These are phyloP conservation scores for Apocynum venetum DNA, from an alignment of 257 asterid genomes.

Conservation along the genomic window DNA sequence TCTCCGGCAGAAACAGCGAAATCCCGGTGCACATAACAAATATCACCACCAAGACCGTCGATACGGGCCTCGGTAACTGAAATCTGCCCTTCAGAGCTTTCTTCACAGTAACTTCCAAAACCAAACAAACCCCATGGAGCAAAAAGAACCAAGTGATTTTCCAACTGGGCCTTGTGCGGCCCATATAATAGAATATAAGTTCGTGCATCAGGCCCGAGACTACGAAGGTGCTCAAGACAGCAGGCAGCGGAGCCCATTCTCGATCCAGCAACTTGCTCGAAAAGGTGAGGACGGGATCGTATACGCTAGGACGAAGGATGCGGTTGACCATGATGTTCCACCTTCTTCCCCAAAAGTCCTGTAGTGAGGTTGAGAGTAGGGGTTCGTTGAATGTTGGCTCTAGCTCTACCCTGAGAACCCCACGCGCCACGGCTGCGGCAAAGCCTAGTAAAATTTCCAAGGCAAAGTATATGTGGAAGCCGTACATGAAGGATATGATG, in stretches of 20 bases:
- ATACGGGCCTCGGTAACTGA: slow-evolving; percentile 40
- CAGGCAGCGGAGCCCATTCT: slow-evolving; percentile 55
- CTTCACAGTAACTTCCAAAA: slow-evolving; percentile 42
- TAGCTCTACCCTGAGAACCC: slow-evolving; percentile 52
- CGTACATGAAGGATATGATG: slow-evolving; percentile 26
- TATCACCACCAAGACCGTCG: slow-evolving; percentile 37
- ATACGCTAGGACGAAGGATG: slow-evolving; percentile 68
- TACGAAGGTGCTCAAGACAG: slow-evolving; percentile 40
- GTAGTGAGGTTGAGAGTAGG: slow-evolving; percentile 61
- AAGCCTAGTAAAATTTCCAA: slow-evolving; percentile 53
- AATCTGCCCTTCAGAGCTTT: slow-evolving; percentile 37
- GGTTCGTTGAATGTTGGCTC: slow-evolving; percentile 90
- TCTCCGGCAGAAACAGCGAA: slow-evolving; percentile 63
- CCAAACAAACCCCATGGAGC: slow-evolving; percentile 53
- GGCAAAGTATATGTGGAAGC: slow-evolving; percentile 48
- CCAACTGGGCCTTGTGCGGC: slow-evolving; percentile 69
- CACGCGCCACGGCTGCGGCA: slow-evolving; percentile 49
- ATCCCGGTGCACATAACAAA: slow-evolving; percentile 45
- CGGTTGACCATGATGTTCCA: slow-evolving; percentile 87
- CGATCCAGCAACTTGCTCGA: slow-evolving; percentile 38
- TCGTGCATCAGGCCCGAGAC: slow-evolving; percentile 75
- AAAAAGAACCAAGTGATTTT: slow-evolving; percentile 51
- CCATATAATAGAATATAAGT: slow-evolving; percentile 62
- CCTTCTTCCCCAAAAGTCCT: slow-evolving; percentile 84
- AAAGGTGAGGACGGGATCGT: slow-evolving; percentile 43